These are phyloP conservation scores for Spathaspora sp. DNA, from an alignment of 805 yeast genomes.

Conservation along the genomic window DNA sequence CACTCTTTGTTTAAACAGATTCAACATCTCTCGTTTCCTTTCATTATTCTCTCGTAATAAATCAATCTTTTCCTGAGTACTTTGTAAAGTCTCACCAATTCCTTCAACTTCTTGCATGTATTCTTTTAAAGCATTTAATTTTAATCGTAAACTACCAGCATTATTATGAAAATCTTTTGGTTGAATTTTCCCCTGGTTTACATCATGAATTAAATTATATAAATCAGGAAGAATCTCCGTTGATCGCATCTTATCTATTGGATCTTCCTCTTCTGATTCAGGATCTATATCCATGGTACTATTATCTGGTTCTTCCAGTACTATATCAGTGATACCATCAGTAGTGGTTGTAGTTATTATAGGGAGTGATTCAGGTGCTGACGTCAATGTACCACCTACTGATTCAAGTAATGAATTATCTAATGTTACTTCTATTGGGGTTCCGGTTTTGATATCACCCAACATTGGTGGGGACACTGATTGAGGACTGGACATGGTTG, in stretches of 20 bases:
- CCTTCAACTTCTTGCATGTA: slow-evolving; percentile 35
- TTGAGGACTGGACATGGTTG: slow-evolving; percentile 3
- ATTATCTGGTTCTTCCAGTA: neutral
- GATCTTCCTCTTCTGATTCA: slow-evolving; percentile 7
- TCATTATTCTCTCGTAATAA: slow-evolving; percentile 21
- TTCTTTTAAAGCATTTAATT: slow-evolving; percentile 25
- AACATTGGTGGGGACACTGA: slow-evolving; percentile 6
- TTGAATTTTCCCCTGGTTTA: slow-evolving; percentile 32
- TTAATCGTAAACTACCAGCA: slow-evolving; percentile 36
- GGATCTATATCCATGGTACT: neutral
- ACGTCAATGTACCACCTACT: too few relatives aligned
- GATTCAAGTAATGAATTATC: slow-evolving; percentile 4
- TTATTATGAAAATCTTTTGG: slow-evolving; percentile 41
- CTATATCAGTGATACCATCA: neutral
- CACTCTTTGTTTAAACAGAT: neutral
- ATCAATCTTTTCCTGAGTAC: slow-evolving; percentile 20
- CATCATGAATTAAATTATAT: slow-evolving; percentile 29
- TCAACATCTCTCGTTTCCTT: slow-evolving; percentile 21
- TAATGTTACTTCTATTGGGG: slow-evolving; percentile 3
- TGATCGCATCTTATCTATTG: slow-evolving; percentile 21
- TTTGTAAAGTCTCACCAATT: slow-evolving; percentile 30
- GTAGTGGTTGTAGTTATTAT: neutral
- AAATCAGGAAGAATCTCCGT: slow-evolving; percentile 37
- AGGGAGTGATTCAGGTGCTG: neutral
- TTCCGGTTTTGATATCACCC: slow-evolving; percentile 4